Base-by-base conservation (phyloP, 2,329 filamentous ascomycete genomes). In the Thielaviopsis ethacetica region DNA sequence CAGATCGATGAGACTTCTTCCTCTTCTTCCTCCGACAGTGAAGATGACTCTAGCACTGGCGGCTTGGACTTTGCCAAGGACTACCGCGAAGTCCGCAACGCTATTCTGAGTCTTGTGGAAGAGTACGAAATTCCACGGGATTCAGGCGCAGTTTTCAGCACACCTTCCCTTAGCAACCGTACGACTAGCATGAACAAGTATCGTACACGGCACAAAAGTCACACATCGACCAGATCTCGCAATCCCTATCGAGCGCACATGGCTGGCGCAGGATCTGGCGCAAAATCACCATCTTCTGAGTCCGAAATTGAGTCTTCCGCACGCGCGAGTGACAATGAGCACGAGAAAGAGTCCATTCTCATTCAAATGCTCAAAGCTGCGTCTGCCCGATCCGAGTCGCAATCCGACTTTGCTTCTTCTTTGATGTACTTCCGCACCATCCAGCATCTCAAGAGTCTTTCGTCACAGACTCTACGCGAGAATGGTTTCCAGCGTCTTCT, bases 371-470 rank as follows among this genome's bases (percentile, higher is more conserved):
- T 91, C 27, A 83, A 85, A 63, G 84, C 85, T 19, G 88, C 88
- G 17, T 86, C 86, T 64, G 77, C 83, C 0, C 85, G 88, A 67
- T 90, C 87, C 59, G 83, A 87, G 64, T 82, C 85, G 24, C 82
- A 86, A 62, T 86, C 86, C 0, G 88, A 95, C 67, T 95, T 90
- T 65, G 82, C 93, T 55, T 85, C 85, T 30, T 86, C 88, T 1
- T 88, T 94, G 65, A 78, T 88, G 56, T 95, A 91, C 73, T 91
- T 87, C 83, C 86, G 85, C 67, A 90, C 88, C 0, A 73, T 91
- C 27, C 82, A 87, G 62, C 85, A 89, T 62, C 76, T 95, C 19
- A 81, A 82, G 64, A 77, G 77, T 58, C 70, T 86, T 59, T 75
- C 74, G 50, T 83, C 79, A 17, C 73, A 79, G 6, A 84, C 77